A percentile compares a stretch with the other conserved stretches of the same genome.
Conservation (phyloP, 2,329 filamentous ascomycete genomes). For the Neonectria magnoliae region DNA sequence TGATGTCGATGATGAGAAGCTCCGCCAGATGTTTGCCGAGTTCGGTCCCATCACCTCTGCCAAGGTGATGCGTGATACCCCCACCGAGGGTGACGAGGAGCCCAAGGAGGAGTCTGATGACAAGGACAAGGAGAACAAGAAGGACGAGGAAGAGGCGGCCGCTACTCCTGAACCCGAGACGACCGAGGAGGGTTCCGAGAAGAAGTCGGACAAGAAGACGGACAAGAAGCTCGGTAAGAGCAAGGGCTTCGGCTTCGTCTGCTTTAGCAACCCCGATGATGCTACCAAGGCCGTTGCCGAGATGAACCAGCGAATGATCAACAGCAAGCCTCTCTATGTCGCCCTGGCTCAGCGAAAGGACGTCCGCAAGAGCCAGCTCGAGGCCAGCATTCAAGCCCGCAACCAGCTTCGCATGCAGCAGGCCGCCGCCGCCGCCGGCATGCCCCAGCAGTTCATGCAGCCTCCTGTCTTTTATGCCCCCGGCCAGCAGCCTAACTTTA, state of each 20-base stretch:
- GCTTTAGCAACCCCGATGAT: conserved; percentile 99
- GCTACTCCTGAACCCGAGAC: conserved; percentile 59
- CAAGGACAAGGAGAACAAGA: conserved; percentile 64
- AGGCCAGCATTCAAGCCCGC: conserved; percentile 98
- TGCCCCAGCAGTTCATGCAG: conserved; percentile 89
- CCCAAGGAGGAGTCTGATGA: conserved; percentile 66
- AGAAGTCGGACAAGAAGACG: conserved; percentile 67
- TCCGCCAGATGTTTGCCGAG: conserved; percentile 89
- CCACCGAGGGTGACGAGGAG: conserved; percentile 64
- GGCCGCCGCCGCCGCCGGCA: conserved; percentile 87
- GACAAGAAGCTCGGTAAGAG: conserved; percentile 89
- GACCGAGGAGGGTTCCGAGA: conserved; percentile 57
- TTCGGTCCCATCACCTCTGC: conserved; percentile 97
- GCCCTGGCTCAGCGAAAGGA: conserved; percentile 99
- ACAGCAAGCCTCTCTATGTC: conserved; percentile 96
- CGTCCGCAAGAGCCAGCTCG: conserved; percentile 98
- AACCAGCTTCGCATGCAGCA: conserved; percentile 99
- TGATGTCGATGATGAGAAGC: conserved; percentile 96
- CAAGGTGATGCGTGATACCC: conserved; percentile 96
- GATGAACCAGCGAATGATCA: conserved; percentile 99
- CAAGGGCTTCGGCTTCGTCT: conserved; percentile 99
- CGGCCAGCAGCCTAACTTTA: conserved; percentile 78
- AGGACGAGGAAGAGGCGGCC: conserved; percentile 60
- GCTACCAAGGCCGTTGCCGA: conserved; percentile 98
- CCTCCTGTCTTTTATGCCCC: conserved; percentile 92